A percentile compares a stretch with the other conserved stretches of the same genome.
Evolutionary conservation across 768 basidiomycete genomes (phyloP).

Genomic region (Macrolepiota fuliginosa): DNA sequence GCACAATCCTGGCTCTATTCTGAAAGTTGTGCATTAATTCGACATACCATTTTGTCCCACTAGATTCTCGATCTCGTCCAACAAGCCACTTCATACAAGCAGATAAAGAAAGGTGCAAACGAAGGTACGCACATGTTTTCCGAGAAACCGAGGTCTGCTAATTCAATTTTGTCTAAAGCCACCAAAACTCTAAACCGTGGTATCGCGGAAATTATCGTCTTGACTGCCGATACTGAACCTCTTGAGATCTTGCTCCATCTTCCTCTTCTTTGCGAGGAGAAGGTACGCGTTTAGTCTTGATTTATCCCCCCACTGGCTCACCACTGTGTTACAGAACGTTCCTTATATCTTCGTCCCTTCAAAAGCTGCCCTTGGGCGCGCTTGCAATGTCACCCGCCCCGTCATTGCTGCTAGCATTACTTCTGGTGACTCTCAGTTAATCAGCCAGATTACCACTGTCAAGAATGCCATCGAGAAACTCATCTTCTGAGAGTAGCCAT

Average conservation of each 20-base stretch:
- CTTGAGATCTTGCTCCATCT: conserved; percentile 97
- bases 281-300: conserved; percentile 45
- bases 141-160: neutral
- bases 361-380: conserved; percentile 93
- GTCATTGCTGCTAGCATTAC: conserved; percentile 96
- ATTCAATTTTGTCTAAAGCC: conserved; percentile 41
- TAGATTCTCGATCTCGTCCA: conserved; percentile 96
- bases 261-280: conserved; percentile 97
- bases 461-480: conserved; percentile 82
- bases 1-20: conserved; percentile 21
- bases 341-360: conserved; percentile 94
- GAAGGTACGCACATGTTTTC: conserved; percentile 60
- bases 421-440: conserved; percentile 93
- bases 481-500: conserved; percentile 32
- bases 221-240: conserved; percentile 96
- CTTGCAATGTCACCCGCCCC: conserved; percentile 92
- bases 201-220: conserved; percentile 95
- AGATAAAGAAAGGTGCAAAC: conserved; percentile 98
- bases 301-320: neutral
- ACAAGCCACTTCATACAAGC: conserved; percentile 96
- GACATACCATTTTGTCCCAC: neutral
- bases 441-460: conserved; percentile 83
- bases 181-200: conserved; percentile 99
- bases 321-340: conserved; percentile 64
- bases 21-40: neutral